Conservation (phyloP, 441 rosid genomes). For the Jatropha podagrica region DNA sequence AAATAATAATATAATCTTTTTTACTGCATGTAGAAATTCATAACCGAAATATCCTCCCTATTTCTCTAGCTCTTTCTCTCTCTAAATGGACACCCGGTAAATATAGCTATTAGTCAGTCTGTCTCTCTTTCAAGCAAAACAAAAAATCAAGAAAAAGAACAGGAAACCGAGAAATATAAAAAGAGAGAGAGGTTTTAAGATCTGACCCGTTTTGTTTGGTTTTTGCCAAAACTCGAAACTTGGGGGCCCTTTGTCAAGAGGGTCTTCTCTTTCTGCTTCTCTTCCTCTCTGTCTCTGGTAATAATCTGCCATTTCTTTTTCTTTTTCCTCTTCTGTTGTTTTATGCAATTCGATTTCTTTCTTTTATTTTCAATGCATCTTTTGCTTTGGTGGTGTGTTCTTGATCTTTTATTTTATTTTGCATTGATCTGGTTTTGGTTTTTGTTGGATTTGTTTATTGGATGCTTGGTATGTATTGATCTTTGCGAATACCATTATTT, state of each 20-base stretch:
- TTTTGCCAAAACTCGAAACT: conserved; percentile 21
- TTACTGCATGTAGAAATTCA: not conserved
- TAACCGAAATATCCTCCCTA: not conserved
- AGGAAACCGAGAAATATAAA: conserved; percentile 3
- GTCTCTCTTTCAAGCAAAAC: not conserved
- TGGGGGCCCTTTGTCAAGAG: conserved; percentile 32
- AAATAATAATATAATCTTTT: too few relatives aligned
- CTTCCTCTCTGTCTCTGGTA: conserved; percentile 19
- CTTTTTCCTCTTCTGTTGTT: not conserved
- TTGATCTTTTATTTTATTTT: conserved; percentile 12
- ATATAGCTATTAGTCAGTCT: not conserved
- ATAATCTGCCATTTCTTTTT: not conserved
- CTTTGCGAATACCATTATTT: not conserved
- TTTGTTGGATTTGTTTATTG: conserved; percentile 3
- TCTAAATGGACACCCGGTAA: not conserved
- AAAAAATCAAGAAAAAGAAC: conserved; percentile 8
- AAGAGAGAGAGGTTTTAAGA: conserved; percentile 21
- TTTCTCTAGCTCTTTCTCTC: not conserved
- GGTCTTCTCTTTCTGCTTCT: conserved; percentile 25
- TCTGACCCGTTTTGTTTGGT: conserved; percentile 24
- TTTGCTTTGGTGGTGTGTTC: not conserved
- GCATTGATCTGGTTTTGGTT: not conserved
- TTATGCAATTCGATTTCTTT: not conserved
- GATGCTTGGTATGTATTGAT: not conserved
- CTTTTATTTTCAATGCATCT: not conserved